Evolutionary conservation across 106 monocot genomes (phyloP).

Genomic region (Iris macrosiphon): DNA sequence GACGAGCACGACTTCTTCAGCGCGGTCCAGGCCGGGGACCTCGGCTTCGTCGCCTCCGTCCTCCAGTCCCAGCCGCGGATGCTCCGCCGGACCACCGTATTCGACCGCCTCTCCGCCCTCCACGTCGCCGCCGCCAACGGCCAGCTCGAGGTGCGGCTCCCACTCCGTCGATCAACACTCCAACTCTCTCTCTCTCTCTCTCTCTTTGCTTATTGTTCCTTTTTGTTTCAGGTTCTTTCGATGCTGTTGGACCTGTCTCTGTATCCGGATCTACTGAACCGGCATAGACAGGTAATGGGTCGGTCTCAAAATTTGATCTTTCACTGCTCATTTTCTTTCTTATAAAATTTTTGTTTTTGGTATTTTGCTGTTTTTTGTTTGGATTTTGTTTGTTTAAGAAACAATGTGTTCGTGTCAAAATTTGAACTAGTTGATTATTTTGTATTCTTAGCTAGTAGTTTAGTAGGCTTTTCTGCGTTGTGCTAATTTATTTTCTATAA

Average conservation of each 20-base stretch:
- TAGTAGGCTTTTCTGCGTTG: too few relatives aligned
- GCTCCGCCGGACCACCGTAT: constrained; percentile 37
- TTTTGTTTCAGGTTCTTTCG: constrained; percentile 43
- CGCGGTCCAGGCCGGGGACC: constrained; percentile 56
- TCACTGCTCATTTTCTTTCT: too few relatives aligned
- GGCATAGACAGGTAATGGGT: constrained; percentile 64
- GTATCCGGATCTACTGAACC: constrained; percentile 51
- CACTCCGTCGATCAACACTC: not conserved
- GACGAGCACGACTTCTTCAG: constrained; percentile 62
- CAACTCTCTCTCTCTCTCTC: not conserved
- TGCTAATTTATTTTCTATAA: too few relatives aligned
- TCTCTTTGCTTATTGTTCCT: not conserved
- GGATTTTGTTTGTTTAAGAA: too few relatives aligned
- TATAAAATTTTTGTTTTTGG: too few relatives aligned
- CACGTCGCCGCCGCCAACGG: constrained; percentile 91
- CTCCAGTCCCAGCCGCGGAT: constrained; percentile 33
- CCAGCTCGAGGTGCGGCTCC: constrained; percentile 46
- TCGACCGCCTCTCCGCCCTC: constrained; percentile 77
- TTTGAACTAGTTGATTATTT: too few relatives aligned
- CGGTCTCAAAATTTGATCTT: constrained; percentile 2
- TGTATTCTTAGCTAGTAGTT: too few relatives aligned
- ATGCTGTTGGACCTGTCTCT: constrained; percentile 47
- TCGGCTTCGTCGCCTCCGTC: constrained; percentile 21
- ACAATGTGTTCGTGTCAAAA: too few relatives aligned
- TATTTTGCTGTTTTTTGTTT: too few relatives aligned